Evolutionary conservation across 2,329 filamentous ascomycete genomes (phyloP).

Genomic region (Cyphellophora attinorum): DNA sequence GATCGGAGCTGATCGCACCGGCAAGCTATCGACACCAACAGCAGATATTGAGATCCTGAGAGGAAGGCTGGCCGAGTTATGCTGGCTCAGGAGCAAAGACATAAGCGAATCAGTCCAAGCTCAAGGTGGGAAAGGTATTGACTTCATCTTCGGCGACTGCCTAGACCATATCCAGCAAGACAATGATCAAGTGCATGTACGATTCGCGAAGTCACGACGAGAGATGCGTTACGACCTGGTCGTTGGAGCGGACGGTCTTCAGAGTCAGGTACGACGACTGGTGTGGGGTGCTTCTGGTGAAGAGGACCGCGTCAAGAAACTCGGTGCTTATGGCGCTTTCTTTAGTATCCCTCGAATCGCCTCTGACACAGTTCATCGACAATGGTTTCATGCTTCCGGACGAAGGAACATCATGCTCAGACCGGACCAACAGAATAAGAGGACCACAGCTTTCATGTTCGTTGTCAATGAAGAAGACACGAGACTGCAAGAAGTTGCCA

Average conservation of each 20-base stretch:
- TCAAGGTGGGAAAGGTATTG: no score
- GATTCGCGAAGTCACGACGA: conserved; percentile 33
- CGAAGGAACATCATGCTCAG: conserved; percentile 16
- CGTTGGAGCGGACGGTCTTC: conserved; percentile 37
- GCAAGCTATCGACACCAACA: conserved; percentile 37
- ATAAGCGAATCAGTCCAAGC: no score
- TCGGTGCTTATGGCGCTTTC: conserved; percentile 28
- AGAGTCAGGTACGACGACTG: conserved; percentile 32
- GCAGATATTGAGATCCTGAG: conserved; percentile 54
- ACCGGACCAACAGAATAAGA: conserved; percentile 16
- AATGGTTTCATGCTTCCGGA: conserved; percentile 16
- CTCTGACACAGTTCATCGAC: conserved; percentile 13
- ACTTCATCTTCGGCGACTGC: no score
- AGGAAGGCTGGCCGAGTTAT: conserved; percentile 42
- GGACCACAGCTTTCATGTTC: conserved; percentile 19
- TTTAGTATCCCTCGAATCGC: conserved; percentile 28
- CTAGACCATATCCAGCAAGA: no score
- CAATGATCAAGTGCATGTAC: conserved; percentile 29
- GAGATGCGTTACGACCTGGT: conserved; percentile 35
- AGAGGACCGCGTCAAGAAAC: conserved; percentile 19
- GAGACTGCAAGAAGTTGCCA: conserved; percentile 12
- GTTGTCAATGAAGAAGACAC: conserved; percentile 21
- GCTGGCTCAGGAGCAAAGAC: conserved; percentile 26
- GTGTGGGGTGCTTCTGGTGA: conserved; percentile 23
- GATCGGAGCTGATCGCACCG: conserved; percentile 23